Evolutionary conservation across 768 basidiomycete species (phyloP).

Genomic region (Amanita thiersii): DNA sequence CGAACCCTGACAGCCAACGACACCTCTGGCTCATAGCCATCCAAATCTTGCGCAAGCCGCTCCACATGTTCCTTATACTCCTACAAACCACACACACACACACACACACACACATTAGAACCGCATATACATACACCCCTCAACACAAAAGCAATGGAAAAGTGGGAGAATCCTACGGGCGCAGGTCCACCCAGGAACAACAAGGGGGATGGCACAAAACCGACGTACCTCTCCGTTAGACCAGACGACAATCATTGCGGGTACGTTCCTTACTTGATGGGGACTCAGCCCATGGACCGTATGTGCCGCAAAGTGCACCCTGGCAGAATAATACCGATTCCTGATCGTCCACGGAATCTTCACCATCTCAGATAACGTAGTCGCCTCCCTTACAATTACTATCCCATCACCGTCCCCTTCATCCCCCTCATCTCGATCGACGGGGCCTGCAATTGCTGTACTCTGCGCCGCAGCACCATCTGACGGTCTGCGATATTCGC

Average conservation of each 20-base stretch:
- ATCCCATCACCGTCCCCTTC: no score
- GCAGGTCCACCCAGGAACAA: not conserved
- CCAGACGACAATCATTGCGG: constrained; percentile 75
- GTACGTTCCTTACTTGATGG: constrained; percentile 36
- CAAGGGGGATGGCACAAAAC: constrained; percentile 6
- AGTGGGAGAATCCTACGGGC: not conserved
- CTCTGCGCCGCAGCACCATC: constrained; percentile 10
- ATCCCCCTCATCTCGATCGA: no score
- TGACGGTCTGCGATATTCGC: not conserved
- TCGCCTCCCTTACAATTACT: constrained; percentile 1
- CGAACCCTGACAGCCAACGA: constrained; percentile 57
- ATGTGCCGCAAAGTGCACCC: constrained; percentile 58
- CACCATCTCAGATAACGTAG: constrained; percentile 14
- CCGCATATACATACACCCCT: not conserved
- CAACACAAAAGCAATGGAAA: not conserved
- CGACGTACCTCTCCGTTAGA: constrained; percentile 50
- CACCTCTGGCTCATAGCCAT: constrained; percentile 59
- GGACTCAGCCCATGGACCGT: constrained; percentile 35
- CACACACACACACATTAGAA: constrained; percentile 1
- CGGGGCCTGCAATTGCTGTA: no score
- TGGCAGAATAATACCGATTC: constrained; percentile 78
- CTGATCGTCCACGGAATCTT: constrained; percentile 65
- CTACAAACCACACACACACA: constrained; percentile 21
- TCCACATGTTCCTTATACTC: constrained; percentile 50
- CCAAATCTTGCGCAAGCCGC: constrained; percentile 38